phyloP scores from a whole-genome alignment of 768 basidiomycete species.

The Boletus patriciae region DNA sequence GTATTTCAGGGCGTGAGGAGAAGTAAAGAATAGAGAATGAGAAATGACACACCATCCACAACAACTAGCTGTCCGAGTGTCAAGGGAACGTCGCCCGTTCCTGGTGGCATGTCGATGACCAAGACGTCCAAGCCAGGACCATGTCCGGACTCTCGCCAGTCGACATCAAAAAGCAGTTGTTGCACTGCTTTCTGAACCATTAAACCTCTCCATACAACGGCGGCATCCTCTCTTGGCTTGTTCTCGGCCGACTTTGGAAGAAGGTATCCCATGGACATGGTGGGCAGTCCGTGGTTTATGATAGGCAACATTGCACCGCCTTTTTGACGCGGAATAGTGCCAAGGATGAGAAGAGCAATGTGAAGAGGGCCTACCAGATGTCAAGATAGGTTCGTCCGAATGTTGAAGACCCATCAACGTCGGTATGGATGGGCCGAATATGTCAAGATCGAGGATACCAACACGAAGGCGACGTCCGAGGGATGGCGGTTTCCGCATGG shows the following conservation, averaged over 20 bases:
- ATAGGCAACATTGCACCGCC: constrained; percentile 81
- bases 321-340: constrained; percentile 24
- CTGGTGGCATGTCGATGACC: constrained; percentile 95
- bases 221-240: constrained; percentile 61
- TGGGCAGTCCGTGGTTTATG: constrained; percentile 83
- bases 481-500: constrained; percentile 40
- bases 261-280: constrained; percentile 98
- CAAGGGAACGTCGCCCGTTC: constrained; percentile 94
- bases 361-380: constrained; percentile 49
- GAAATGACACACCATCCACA: constrained; percentile 68
- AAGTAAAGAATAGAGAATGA: not conserved
- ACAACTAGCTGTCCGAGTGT: constrained; percentile 85
- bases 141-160: constrained; percentile 58
- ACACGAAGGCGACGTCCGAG: constrained; percentile 54
- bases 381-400: constrained; percentile 75
- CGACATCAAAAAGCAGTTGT: constrained; percentile 93
- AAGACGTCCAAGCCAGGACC: constrained; percentile 71
- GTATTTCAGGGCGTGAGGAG: not conserved
- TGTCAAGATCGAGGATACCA: constrained; percentile 90
- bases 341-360: not conserved
- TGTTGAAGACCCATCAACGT: constrained; percentile 88
- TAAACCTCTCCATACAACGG: constrained; percentile 92
- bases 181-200: constrained; percentile 99
- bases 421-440: constrained; percentile 93
- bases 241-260: constrained; percentile 56